Conservation (phyloP, 495 filamentous ascomycete species). For the Lophiotrema nucula region DNA sequence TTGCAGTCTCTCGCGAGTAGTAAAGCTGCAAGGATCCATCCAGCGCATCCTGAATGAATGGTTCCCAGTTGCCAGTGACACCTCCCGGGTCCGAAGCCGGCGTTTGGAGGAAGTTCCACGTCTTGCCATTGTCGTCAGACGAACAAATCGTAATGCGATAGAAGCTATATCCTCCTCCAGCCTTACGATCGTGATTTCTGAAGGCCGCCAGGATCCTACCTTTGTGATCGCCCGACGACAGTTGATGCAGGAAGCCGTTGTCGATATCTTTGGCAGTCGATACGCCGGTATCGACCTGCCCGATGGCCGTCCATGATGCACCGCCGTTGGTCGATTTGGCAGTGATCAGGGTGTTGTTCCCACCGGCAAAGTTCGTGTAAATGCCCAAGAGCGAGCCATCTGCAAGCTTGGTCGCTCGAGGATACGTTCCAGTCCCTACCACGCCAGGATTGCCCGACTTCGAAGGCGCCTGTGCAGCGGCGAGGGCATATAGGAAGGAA, state of each 20-base stretch:
- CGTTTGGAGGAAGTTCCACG: slow-evolving; percentile 57
- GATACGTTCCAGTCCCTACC: slow-evolving; percentile 48
- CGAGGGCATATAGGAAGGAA: not conserved
- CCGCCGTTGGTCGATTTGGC: slow-evolving; percentile 47
- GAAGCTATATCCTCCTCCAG: slow-evolving; percentile 44
- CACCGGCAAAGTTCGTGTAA: slow-evolving; percentile 42
- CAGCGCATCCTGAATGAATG: slow-evolving; percentile 54
- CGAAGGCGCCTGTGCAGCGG: slow-evolving; percentile 5
- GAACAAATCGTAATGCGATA: slow-evolving; percentile 63
- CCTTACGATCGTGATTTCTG: slow-evolving; percentile 56
- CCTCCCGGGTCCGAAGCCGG: slow-evolving; percentile 47
- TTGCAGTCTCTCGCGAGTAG: slow-evolving; percentile 56
- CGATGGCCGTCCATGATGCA: slow-evolving; percentile 42
- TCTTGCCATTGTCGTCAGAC: slow-evolving; percentile 53
- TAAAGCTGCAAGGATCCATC: slow-evolving; percentile 54
- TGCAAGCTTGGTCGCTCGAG: slow-evolving; percentile 46
- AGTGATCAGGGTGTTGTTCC: slow-evolving; percentile 41
- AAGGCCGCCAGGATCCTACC: slow-evolving; percentile 56
- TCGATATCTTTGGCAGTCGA: slow-evolving; percentile 53
- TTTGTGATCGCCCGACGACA: slow-evolving; percentile 40
- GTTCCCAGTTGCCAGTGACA: slow-evolving; percentile 59
- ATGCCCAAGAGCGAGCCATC: slow-evolving; percentile 47
- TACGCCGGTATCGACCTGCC: slow-evolving; percentile 35
- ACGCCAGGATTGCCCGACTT: not conserved
- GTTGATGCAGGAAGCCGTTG: slow-evolving; percentile 58